Base-by-base conservation (phyloP, 2,329 filamentous ascomycete species). In the Dothideomycetes sp. region DNA sequence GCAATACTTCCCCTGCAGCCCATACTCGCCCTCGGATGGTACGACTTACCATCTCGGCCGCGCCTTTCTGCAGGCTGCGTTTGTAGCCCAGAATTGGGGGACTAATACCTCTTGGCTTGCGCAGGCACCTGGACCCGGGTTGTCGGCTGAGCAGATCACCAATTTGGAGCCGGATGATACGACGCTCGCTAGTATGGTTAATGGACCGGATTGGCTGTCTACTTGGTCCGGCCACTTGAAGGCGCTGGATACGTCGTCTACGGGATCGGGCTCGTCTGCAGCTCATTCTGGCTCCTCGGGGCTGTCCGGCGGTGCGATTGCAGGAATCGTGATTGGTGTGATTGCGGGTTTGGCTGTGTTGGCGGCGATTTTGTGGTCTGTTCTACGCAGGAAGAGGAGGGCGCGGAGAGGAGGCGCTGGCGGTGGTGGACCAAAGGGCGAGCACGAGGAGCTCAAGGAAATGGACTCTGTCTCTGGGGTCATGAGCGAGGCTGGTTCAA, bases 51-150 rank as follows among this genome's bases (percentile, higher is more conserved):
- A 50, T 2, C 57, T 70, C 2, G 67, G 67, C 1, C 58, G 64
- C n/a, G 62, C 63, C 1, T 69, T 69, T 43, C 51, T 70, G 2
- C 67, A 70, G 45, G 65, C 67, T 19, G 64, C 66, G 2, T 69
- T 69, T 32, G 40, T 68, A 0, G 64, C 59, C 3, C 60, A 57
- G 4, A 63, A 66, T 43, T 66, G 60, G 58, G 51, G 53, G 14
- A 37, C 24, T 8, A 29, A 12, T n/a, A 54, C 47, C 11, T 56
- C 54, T 51, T 65, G 59, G 52, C 49, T 67, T 4, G 63, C 56
- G 4, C 62, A 66, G 40, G 63, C 61, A 4, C 62, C 63, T 2
- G 63, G 62, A 0, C 64, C 63, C 1, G 39, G 37, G 3, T 14
- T 27, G 12, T 18, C 35, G 4, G 10, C 40, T 15, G 17, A n/a